Base-by-base conservation (phyloP, 1,139 yeast species). In the Scheffersomyces lignicola region DNA sequence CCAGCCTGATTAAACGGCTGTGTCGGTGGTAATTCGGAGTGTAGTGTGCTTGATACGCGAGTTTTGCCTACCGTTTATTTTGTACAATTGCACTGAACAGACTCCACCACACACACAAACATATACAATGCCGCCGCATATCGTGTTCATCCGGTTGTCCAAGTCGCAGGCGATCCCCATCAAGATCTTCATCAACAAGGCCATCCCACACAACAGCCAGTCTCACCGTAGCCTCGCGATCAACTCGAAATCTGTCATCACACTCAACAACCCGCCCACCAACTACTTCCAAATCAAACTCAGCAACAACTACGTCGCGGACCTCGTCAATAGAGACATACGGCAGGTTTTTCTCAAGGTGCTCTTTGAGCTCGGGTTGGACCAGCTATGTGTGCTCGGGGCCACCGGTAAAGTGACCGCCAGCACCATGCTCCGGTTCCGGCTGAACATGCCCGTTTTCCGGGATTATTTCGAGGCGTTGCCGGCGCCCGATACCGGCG, bases 91-190 rank as follows among this genome's bases (percentile, higher is more conserved):
- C n/a, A n/a, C n/a, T n/a, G n/a, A n/a, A n/a, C n/a, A n/a, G n/a
- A n/a, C n/a, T n/a, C n/a, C n/a, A 20, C n/a, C n/a, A 20, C 23
- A 20, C 8, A 8, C 8, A 20, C 23, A 9, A 20, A 9, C 23
- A 20, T n/a, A 8, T 9, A 20, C 23, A 20, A 26, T 26, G 29
- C 29, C 29, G n/a, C 29, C 29, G 3, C 29, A 26, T n/a, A 26
- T 26, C 10, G 13, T 11, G 12, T 26, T 26, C 20, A 4, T 26
- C n/a, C 16, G 18, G 11, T 7, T 26, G 4, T 15, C 29, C 7
- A 6, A 14, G 4, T n/a, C 29, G 4, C 29, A 26, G 11, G 5
- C 29, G 5, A 26, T 26, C 10, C 29, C 29, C 10, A 5, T 26
- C 4, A 26, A 26, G 20, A 26, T 26, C 5, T 26, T 26, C 11